A percentile compares a stretch with the other conserved stretches of the same genome.
Evolutionary conservation across 2,329 filamentous ascomycete genomes (phyloP).

Genomic region (Macrophomina phaseolina): DNA sequence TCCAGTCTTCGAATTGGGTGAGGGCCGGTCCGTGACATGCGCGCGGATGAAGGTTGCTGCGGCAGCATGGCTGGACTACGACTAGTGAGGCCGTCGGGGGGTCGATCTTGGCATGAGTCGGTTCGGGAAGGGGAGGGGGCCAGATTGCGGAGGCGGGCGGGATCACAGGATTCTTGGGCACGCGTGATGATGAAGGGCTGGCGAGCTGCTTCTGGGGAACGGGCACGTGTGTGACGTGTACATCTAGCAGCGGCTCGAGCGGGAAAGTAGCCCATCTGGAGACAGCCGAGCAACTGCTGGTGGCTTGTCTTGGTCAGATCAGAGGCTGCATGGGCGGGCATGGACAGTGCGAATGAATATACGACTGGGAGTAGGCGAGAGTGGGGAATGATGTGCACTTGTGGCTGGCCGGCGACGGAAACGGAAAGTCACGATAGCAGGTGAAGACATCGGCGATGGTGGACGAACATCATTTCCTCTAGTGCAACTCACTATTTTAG

Average conservation of each 20-base stretch:
- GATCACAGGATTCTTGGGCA: neutral
- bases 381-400: conserved; percentile 21
- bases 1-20: conserved; percentile 12
- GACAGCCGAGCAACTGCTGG: conserved; percentile 11
- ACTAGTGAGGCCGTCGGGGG: conserved; percentile 5
- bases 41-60: conserved; percentile 1
- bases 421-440: conserved; percentile 27
- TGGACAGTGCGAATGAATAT: conserved; percentile 25
- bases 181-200: conserved; percentile 1
- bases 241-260: conserved; percentile 13
- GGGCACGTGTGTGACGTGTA: conserved; percentile 25
- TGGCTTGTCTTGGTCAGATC: conserved; percentile 22
- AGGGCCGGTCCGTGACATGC: conserved; percentile 12
- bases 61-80: conserved; percentile 5
- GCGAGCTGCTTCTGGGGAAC: neutral
- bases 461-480: neutral
- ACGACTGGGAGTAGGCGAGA: conserved; percentile 21
- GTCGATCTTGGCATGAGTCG: conserved; percentile 15
- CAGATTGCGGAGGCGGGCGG: conserved; percentile 13
- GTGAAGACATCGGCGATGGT: conserved; percentile 6
- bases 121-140: neutral
- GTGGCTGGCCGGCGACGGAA: conserved; percentile 15
- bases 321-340: conserved; percentile 16
- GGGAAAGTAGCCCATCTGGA: neutral
- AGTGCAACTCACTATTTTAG: neutral